phyloP scores from a whole-genome alignment of 2,329 filamentous ascomycete species.

The Pezizomycotina sp. region DNA sequence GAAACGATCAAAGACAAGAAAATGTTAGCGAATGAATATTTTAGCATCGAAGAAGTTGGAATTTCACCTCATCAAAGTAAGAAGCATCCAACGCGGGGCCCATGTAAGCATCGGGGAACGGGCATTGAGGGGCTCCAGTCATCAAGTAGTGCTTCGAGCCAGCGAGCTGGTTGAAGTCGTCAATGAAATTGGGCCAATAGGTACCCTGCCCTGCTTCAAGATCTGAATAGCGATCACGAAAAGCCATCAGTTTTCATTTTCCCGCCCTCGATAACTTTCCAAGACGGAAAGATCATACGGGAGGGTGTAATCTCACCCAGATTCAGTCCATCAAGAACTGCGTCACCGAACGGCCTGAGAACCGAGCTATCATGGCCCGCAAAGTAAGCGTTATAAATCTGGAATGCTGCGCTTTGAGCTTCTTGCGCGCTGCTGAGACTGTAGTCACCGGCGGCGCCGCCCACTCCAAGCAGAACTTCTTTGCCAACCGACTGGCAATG shows the following conservation, averaged over 20 bases:
- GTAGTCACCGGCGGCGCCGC: conserved; percentile 40
- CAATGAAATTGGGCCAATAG: conserved; percentile 15
- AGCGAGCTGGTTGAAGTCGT: conserved; percentile 7
- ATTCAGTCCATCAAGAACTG: conserved; percentile 16
- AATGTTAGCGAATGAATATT: no score
- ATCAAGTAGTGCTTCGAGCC: conserved; percentile 40
- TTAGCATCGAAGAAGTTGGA: conserved; percentile 26
- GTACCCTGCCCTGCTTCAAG: conserved; percentile 7
- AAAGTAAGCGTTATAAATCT: conserved; percentile 38
- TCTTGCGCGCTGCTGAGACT: conserved; percentile 30
- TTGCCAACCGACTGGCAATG: conserved; percentile 49
- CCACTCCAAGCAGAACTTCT: conserved; percentile 54
- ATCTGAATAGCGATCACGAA: conserved; percentile 3
- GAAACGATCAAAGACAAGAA: neutral
- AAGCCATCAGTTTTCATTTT: neutral
- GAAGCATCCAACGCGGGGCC: conserved; percentile 9
- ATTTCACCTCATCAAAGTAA: conserved; percentile 15
- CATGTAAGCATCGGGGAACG: conserved; percentile 39
- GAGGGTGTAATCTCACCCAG: conserved; percentile 6
- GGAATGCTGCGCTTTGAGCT: conserved; percentile 41
- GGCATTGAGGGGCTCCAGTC: conserved; percentile 50
- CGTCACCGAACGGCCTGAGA: conserved; percentile 11
- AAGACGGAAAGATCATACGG: neutral
- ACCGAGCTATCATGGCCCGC: conserved; percentile 6
- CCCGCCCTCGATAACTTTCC: no score